Conservation (phyloP, 306 rosid genomes). For the Betula pendula region DNA sequence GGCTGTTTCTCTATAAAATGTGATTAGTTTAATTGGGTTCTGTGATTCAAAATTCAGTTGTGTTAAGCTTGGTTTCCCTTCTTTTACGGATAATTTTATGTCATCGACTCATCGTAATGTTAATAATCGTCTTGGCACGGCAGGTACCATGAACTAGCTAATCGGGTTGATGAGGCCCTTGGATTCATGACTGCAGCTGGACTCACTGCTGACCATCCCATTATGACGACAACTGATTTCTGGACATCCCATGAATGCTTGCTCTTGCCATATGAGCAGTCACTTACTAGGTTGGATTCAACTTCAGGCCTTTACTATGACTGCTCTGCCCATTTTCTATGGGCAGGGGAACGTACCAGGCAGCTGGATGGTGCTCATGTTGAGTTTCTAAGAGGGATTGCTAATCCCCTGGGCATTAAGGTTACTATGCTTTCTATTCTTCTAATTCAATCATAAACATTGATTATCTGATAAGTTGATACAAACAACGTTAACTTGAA, state of each 20-base stretch:
- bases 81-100: neutral
- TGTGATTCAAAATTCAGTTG: neutral
- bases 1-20: neutral
- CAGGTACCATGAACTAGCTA: conserved; percentile 94
- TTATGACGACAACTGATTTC: conserved; percentile 93
- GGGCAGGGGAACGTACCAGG: conserved; percentile 96
- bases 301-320: conserved; percentile 93
- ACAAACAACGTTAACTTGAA: neutral
- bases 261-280: conserved; percentile 93
- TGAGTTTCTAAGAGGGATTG: conserved; percentile 92
- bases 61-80: conserved; percentile 3
- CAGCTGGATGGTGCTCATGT: conserved; percentile 98
- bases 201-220: conserved; percentile 91
- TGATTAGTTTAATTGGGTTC: neutral
- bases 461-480: neutral
- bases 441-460: neutral
- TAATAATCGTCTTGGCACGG: conserved; percentile 28
- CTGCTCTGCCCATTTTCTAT: conserved; percentile 96
- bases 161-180: conserved; percentile 97
- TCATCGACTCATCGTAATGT: conserved; percentile 4
- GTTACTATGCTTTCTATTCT: conserved; percentile 34
- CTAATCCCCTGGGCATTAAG: conserved; percentile 96
- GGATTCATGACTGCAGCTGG: conserved; percentile 99
- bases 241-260: conserved; percentile 99
- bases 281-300: conserved; percentile 93